Evolutionary conservation across 441 rosid species (phyloP), one percentile per base, ranked within the genome.

Genomic region (Lepidium campestre): DNA sequence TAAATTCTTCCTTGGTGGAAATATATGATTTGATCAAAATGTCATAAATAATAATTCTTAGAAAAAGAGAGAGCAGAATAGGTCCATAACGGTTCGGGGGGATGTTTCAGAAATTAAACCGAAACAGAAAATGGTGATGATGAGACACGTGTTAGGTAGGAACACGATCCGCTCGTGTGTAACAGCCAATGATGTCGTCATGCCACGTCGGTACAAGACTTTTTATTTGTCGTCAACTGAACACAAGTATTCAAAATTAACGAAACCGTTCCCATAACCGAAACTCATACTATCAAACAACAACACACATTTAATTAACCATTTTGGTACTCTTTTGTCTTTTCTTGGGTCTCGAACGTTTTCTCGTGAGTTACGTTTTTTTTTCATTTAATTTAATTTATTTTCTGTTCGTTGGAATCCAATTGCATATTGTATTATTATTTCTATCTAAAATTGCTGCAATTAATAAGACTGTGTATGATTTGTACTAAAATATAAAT

Each of bases 181-280:
- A 73, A 66, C 68, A 59, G 72, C 57, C 52, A 46, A 35, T 72
- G 67, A 66, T 59, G 62, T 49, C 71, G 67, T 72, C 71, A 72
- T 35, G 42, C 42, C 71, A 65, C 66, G 67, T 59, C 36, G 47
- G 55, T 41, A 49, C 71, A 50, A 34, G 62, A 65, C 67, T 58
- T 50, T 49, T 12, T 1, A 8, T 23, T 59, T 18, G 67, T 72
- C 68, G 60, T 60, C 44, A 59, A 7, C 7, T 6, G 0, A 29
- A 12, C 67, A 44, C 15, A 73, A 73, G 41, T 25, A 58, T 66
- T 73, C 57, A 52, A 73, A 59, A 59, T 73, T 73, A 66, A 66
- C 57, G 72, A 73, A 73, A 66, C 76, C 72, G 72, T 73, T 73
- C 68, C 63, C 63, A 73, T 73, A 66, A 73, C 72, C 62, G 67